Conservation (phyloP, 1,284 basidiomycete species). For the Phellopilus nigrolimitatus region DNA sequence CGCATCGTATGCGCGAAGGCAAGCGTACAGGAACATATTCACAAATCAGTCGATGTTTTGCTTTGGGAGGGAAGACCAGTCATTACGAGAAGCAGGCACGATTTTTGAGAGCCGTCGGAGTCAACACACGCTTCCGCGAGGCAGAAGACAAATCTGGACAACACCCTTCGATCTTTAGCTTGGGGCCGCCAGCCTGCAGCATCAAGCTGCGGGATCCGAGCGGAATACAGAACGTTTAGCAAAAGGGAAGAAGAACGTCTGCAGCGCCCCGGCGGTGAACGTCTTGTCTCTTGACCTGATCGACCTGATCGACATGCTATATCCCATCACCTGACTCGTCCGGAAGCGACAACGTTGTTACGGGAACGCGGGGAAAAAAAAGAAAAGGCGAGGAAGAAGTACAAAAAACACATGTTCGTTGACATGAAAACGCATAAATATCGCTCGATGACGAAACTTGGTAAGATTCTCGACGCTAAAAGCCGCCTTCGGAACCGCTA, state of each 20-base stretch:
- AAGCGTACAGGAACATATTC: background rate
- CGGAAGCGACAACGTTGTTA: conserved; percentile 1
- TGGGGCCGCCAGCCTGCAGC: conserved; percentile 36
- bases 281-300: background rate
- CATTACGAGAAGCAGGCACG: background rate
- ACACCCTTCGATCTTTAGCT: conserved; percentile 25
- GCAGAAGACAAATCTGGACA: conserved; percentile 24
- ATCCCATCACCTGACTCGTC: background rate
- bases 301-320: background rate
- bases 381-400: conserved; percentile 3
- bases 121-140: conserved; percentile 26
- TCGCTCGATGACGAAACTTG: background rate
- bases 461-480: conserved; percentile 2
- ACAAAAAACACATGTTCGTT: conserved; percentile 4
- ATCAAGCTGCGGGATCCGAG: conserved; percentile 39
- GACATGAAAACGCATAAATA: conserved; percentile 19
- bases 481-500: conserved; percentile 15
- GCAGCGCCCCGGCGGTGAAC: conserved; percentile 26
- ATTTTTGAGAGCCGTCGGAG: conserved; percentile 7
- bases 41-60: conserved; percentile 1
- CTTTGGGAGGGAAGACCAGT: background rate
- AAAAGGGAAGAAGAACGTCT: conserved; percentile 9
- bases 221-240: conserved; percentile 23
- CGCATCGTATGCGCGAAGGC: background rate
- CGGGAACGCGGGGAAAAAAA: conserved; percentile 4